Evolutionary conservation across 495 filamentous ascomycete genomes (phyloP), one percentile per base, ranked within the genome.

Genomic region (Neurospora hispaniola): DNA sequence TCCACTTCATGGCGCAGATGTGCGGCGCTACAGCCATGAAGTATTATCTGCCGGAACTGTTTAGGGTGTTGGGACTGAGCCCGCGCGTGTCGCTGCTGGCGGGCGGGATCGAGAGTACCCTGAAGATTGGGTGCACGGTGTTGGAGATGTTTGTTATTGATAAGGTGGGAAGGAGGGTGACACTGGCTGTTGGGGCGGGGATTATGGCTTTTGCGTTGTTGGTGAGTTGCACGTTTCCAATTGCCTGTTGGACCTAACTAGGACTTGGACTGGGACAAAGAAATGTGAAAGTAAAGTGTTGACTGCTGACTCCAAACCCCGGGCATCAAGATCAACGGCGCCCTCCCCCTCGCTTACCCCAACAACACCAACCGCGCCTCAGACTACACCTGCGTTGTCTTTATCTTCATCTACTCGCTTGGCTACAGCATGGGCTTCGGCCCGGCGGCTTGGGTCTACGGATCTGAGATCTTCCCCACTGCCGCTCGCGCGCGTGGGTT

Each of bases 401-500:
- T 88, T 72, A 84, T 88, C 35, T 89, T 88, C 79, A 80, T 89
- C 72, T 89, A 86, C 78, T 82, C 86, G 3, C 80, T 88, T 31
- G 87, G 86, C 0, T 88, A 86, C 75, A 87, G 85, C 42, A 82
- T 88, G 78, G 85, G 87, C 0, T 88, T 88, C 74, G 87, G 87
- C 0, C 86, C 87, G 0, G 82, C 86, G 4, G 81, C 87, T 0
- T 89, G 87, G 87, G 87, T 89, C 0, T 88, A 89, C 68, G 85
- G 87, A 2, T 84, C 87, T 0, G 87, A 89, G 83, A 87, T 88
- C 71, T 87, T 87, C 74, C 86, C 86, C 12, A 87, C 86, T 0
- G 80, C 85, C 12, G 78, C 86, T 54, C 83, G 86, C 10, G 85
- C 86, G 14, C 82, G 82, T 0, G 86, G 86, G 7, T 82, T 87